Percentiles rank a stretch among this genome's conserved stretches.
Conservation (phyloP, 2,329 filamentous ascomycete genomes). For the Pseudogymnoascus sp. region DNA sequence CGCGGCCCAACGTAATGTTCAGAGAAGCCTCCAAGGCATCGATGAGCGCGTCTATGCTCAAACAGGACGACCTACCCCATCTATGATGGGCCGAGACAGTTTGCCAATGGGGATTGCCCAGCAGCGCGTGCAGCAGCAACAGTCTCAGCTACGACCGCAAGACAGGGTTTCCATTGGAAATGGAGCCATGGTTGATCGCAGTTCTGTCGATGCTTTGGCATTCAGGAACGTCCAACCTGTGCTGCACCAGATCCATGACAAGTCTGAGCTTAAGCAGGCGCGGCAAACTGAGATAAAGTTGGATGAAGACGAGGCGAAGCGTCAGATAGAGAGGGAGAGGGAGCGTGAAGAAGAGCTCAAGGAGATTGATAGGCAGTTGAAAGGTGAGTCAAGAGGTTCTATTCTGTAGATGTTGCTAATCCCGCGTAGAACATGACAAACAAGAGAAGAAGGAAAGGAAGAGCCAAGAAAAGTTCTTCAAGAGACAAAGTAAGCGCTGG, state of each 20-base stretch:
- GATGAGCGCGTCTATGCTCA: constrained; percentile 72
- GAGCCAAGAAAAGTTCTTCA: constrained; percentile 44
- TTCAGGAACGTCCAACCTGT: constrained; percentile 71
- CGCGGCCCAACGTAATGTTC: constrained; percentile 79
- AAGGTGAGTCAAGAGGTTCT: constrained; percentile 41
- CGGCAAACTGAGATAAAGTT: constrained; percentile 54
- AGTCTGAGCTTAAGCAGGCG: constrained; percentile 64
- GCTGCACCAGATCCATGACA: constrained; percentile 74
- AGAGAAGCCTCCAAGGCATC: constrained; percentile 67
- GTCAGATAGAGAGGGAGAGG: constrained; percentile 50
- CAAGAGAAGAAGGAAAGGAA: constrained; percentile 37
- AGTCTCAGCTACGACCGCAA: constrained; percentile 26
- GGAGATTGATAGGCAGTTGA: constrained; percentile 47
- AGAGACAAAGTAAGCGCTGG: constrained; percentile 42
- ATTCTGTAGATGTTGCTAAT: neutral
- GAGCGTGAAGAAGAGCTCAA: constrained; percentile 47
- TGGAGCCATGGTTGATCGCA: constrained; percentile 69
- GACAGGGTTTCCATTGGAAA: constrained; percentile 63
- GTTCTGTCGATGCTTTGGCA: constrained; percentile 73
- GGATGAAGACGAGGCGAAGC: constrained; percentile 58
- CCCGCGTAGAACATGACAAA: constrained; percentile 16
- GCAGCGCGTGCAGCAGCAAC: constrained; percentile 37
- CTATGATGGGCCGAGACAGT: constrained; percentile 70
- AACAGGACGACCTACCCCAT: constrained; percentile 64
- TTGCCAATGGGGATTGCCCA: constrained; percentile 50